Evolutionary conservation across 176 grass and related monocot species (phyloP).

Genomic region (Triticum timopheevii): DNA sequence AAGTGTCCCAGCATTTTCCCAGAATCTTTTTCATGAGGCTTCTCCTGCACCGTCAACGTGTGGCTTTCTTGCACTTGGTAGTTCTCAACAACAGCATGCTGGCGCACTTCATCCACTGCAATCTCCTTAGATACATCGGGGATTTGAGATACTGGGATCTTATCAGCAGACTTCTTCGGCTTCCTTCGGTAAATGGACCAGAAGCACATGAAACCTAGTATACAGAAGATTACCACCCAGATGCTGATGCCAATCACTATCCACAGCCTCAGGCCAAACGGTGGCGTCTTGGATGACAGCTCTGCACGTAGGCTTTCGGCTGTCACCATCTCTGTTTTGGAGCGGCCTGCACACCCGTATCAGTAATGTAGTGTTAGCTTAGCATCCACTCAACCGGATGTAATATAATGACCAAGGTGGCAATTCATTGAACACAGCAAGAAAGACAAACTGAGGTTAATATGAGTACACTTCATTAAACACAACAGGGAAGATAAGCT

Average conservation of each 20-base stretch:
- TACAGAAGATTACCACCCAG: conserved; percentile 28
- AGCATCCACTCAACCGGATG: not conserved
- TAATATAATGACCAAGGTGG: not conserved
- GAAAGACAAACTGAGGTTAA: not conserved
- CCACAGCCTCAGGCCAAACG: conserved; percentile 30
- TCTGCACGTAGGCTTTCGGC: conserved; percentile 2
- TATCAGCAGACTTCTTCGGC: conserved; percentile 24
- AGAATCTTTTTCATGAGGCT: conserved; percentile 42
- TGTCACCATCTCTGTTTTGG: conserved; percentile 4
- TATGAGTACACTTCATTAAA: not conserved
- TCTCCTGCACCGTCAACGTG: conserved; percentile 34
- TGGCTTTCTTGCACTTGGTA: not conserved
- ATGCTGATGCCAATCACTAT: conserved; percentile 37
- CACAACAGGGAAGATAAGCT: not conserved
- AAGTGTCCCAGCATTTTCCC: conserved; percentile 62
- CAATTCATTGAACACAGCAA: conserved; percentile 5
- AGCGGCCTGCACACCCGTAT: not conserved
- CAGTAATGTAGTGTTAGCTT: not conserved
- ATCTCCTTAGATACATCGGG: conserved; percentile 31
- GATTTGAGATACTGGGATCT: conserved; percentile 42
- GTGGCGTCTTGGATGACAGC: conserved; percentile 23
- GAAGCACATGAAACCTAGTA: conserved; percentile 33
- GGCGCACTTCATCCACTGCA: conserved; percentile 16
- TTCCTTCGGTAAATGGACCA: conserved; percentile 27
- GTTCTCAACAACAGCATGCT: conserved; percentile 8